Conservation (phyloP, 1,139 yeast species). For the Saccharomycopsis hybrid region DNA sequence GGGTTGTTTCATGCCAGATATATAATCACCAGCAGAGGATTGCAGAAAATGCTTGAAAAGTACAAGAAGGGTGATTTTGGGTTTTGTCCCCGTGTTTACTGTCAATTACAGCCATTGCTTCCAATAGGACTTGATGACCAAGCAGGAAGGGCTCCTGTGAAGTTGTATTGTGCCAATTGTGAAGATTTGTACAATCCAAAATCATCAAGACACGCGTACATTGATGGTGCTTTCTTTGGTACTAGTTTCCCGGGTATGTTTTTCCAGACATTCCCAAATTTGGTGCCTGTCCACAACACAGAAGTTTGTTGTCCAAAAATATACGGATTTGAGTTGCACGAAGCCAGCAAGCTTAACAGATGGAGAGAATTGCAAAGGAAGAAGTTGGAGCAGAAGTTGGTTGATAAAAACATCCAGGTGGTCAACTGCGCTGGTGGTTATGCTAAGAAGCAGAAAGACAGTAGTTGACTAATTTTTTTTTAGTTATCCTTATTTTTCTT, state of each 20-base stretch:
- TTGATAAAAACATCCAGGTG: slow-evolving; percentile 27
- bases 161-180: slow-evolving; percentile 90
- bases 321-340: slow-evolving; percentile 91
- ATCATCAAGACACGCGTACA: slow-evolving; percentile 73
- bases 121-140: slow-evolving; percentile 93
- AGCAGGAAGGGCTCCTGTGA: slow-evolving; percentile 78
- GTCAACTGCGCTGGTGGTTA: slow-evolving; percentile 19
- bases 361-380: slow-evolving; percentile 83
- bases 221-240: slow-evolving; percentile 96
- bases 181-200: slow-evolving; percentile 94
- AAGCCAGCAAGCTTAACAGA: slow-evolving; percentile 79
- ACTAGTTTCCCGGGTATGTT: slow-evolving; percentile 97
- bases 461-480: too few relatives aligned
- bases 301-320: slow-evolving; percentile 85
- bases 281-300: slow-evolving; percentile 72
- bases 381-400: slow-evolving; percentile 43
- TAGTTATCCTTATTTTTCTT: too few relatives aligned
- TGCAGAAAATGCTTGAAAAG: slow-evolving; percentile 88
- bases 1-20: slow-evolving; percentile 77
- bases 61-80: slow-evolving; percentile 93
- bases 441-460: slow-evolving; percentile 2
- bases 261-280: slow-evolving; percentile 83
- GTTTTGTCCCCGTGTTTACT: slow-evolving; percentile 87
- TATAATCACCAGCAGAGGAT: slow-evolving; percentile 81
- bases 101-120: slow-evolving; percentile 79